Percentiles rank a stretch among this genome's conserved stretches.
phyloP scores from a whole-genome alignment of 116 monocot species.

The Trichopus zeylanicus region DNA sequence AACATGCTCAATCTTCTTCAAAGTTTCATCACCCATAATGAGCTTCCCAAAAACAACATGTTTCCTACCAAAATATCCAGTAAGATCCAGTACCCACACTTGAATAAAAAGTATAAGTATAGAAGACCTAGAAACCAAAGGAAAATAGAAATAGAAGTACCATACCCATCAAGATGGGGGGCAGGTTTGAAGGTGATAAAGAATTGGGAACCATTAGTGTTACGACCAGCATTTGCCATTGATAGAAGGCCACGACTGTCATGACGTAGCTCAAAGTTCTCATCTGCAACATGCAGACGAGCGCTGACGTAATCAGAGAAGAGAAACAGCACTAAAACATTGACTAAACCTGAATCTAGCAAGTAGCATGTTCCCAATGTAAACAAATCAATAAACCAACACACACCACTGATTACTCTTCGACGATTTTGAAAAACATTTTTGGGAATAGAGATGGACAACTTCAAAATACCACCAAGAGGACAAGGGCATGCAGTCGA shows the following conservation, averaged over 20 bases:
- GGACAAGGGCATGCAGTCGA: no score
- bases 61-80: constrained; percentile 36
- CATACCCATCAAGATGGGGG: constrained; percentile 89
- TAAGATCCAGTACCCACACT: not conserved
- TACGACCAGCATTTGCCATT: constrained; percentile 84
- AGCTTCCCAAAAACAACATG: constrained; percentile 99
- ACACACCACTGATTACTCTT: no score
- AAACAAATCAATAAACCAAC: no score
- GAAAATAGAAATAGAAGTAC: constrained; percentile 12
- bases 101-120: no score
- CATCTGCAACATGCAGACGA: constrained; percentile 50
- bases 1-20: constrained; percentile 78
- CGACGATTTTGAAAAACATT: no score
- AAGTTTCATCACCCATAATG: constrained; percentile 50
- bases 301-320: not conserved
- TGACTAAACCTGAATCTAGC: not conserved
- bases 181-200: constrained; percentile 88
- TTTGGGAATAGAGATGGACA: no score
- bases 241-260: constrained; percentile 85
- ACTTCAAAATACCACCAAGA: no score
- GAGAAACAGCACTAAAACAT: not conserved
- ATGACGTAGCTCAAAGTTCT: constrained; percentile 68
- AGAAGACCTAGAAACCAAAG: no score
- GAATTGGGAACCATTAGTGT: constrained; percentile 88
- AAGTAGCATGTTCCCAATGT: no score